Base-by-base conservation (phyloP, 1,284 basidiomycete genomes). In the Ganoderma lingzhi region DNA sequence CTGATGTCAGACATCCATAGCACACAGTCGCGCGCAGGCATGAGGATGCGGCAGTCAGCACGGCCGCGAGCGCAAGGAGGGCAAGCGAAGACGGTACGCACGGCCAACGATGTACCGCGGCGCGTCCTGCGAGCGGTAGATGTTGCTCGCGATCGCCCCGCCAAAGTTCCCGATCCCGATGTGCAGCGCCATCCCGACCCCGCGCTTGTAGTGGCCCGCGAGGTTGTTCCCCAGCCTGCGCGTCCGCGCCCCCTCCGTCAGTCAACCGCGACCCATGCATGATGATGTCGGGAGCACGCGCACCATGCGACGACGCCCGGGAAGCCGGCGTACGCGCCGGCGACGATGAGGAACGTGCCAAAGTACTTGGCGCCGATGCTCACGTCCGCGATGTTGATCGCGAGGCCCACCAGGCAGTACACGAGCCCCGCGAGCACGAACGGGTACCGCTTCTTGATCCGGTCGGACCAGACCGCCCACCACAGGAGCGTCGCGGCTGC, bases 291-390 rank as follows among this genome's bases (percentile, higher is more conserved):
- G 23, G 23, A 23, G 23, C 23, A 23, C 23, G 23, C 84, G 3
- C 66, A 91, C 92, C 92, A 94, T 23, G 89, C 84, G 12, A 92
- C 84, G 5, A 91, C 80, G 19, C 88, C 89, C 2, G 91, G 91
- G 76, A 90, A 86, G 0, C 85, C 82, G 2, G 86, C 85, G 71
- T 93, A 93, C 55, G 83, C 82, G 19, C 91, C 91, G 0, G 82
- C 81, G 14, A 91, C 89, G 63, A 85, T 84, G 66, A 90, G 84
- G 82, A 88, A 93, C 0, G 86, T 89, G 0, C 90, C 90, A 73
- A 92, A 90, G 76, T 92, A 92, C 78, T 92, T 92, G 32, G 55
- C 68, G 81, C 87, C 87, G 61, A 78, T 76, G 4, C 83, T 69
- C 0, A 80, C 86, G 45, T 82, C 77, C 12, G 87, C 84, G 62